Conservation (phyloP, 257 asterid species). For the Solanum chiquidenum region DNA sequence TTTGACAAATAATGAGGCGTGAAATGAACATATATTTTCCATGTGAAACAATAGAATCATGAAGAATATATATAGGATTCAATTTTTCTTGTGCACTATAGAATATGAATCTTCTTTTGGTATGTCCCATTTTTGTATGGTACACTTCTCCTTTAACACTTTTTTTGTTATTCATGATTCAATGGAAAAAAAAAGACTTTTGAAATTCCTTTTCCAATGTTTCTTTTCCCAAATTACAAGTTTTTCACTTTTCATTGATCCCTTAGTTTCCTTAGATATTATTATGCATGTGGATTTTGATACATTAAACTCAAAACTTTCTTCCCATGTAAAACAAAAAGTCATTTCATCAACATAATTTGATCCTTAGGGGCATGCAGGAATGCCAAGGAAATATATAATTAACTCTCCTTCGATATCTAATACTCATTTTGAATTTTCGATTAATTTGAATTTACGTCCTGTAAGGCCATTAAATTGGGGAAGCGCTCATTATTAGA, state of each 20-base stretch:
- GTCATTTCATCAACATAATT: too few species aligned
- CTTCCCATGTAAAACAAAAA: too few species aligned
- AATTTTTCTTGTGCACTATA: neutral
- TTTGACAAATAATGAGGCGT: neutral
- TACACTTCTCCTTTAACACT: neutral
- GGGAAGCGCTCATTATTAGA: neutral
- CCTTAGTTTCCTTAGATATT: neutral
- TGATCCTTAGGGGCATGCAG: too few species aligned
- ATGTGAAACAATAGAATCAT: neutral
- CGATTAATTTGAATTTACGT: too few species aligned
- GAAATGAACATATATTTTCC: neutral
- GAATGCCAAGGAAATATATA: neutral
- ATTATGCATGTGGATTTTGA: neutral
- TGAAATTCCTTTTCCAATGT: neutral
- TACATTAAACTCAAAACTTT: neutral
- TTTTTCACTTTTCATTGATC: neutral
- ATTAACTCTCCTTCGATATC: too few species aligned
- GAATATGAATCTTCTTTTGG: neutral
- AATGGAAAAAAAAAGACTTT: neutral
- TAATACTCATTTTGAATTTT: too few species aligned
- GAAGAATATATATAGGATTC: neutral
- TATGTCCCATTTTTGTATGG: neutral
- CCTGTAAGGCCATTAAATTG: neutral
- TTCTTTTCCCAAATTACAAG: neutral
- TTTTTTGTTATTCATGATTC: neutral